Base-by-base conservation (phyloP, 2,329 filamentous ascomycete species). In the Cryphonectria parasitica region DNA sequence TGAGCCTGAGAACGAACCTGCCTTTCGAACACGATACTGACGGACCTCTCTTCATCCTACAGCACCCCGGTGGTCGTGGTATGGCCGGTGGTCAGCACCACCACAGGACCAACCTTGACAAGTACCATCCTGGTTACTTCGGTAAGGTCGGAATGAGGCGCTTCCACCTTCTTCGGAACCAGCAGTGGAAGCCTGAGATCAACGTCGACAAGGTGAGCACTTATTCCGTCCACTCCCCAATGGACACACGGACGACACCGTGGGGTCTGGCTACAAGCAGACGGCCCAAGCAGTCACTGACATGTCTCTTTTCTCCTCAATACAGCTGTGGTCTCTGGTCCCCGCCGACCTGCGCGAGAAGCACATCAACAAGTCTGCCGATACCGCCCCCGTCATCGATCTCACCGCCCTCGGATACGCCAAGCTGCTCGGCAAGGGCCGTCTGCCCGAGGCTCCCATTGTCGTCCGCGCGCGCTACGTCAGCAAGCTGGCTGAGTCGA, bases 81-180 rank as follows among this genome's bases (percentile, higher is more conserved):
- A 88, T 92, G 87, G 96, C 96, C 84, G 95, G 96, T 97, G 95
- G 95, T 90, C 94, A 98, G 75, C 96, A 99, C 89, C 96, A 99
- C 88, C 94, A 97, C 91, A 87, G 93, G 78, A 97, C 93, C 82
- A 97, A 97, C 88, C 76, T 85, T 74, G 84, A 85, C 78, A 95
- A 96, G 86, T 97, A 95, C 91, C 93, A 97, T 83, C 94, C 95
- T 75, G 96, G 96, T 94, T 98, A 98, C 93, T 98, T 98, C 86
- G 94, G 94, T 87, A 97, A 98, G 88, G 93, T 95, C 79, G 92
- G 92, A 87, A 95, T 95, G 92, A 89, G 93, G 82, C 91, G 95
- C 88, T 98, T 97, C 93, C 95, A 98, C 90, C 95, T 96, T 87
- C 91, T 93, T 82, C 89, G 91, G 81, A 95, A 95, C 89, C 92